Conservation (phyloP, 2,329 filamentous ascomycete genomes). For the Tolypocladium ophioglossoides region DNA sequence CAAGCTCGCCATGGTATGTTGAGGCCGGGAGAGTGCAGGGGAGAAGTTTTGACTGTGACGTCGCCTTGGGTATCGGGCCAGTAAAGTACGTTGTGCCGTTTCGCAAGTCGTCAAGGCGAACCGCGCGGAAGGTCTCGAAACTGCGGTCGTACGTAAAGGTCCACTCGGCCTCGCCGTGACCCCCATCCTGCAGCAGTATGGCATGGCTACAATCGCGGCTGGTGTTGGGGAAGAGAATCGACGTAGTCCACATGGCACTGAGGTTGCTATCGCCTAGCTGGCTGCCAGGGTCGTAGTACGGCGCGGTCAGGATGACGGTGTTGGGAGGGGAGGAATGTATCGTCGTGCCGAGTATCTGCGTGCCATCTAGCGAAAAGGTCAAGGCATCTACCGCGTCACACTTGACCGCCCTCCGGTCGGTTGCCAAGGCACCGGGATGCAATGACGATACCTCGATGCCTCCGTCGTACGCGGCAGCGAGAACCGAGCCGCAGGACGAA, state of each 20-base stretch:
- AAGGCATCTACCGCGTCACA: slow-evolving; percentile 66
- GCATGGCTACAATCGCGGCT: slow-evolving; percentile 71
- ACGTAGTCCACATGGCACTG: slow-evolving; percentile 73
- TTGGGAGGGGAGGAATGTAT: slow-evolving; percentile 52
- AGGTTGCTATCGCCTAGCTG: slow-evolving; percentile 56
- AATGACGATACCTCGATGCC: slow-evolving; percentile 83
- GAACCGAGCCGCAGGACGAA: slow-evolving; percentile 69
- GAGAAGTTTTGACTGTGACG: slow-evolving; percentile 45
- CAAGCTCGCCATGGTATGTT: slow-evolving; percentile 59
- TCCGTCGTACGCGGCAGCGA: slow-evolving; percentile 77
- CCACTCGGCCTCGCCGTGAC: slow-evolving; percentile 59
- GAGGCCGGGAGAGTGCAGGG: slow-evolving; percentile 61
- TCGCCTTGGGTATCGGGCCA: slow-evolving; percentile 47
- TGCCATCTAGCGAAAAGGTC: slow-evolving; percentile 67
- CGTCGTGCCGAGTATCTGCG: slow-evolving; percentile 68
- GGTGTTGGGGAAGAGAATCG: slow-evolving; percentile 75
- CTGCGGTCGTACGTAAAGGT: slow-evolving; percentile 68
- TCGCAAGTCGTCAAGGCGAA: slow-evolving; percentile 62
- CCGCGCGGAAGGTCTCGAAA: slow-evolving; percentile 68
- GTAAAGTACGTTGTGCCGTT: slow-evolving; percentile 74
- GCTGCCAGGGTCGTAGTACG: slow-evolving; percentile 65
- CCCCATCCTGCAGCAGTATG: slow-evolving; percentile 53
- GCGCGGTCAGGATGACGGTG: slow-evolving; percentile 68
- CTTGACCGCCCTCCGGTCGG: slow-evolving; percentile 65
- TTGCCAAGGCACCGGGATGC: slow-evolving; percentile 48